A percentile compares a stretch with the other conserved stretches of the same genome.
These are phyloP conservation scores for Cercospora sesami DNA, from an alignment of 2,329 filamentous ascomycete genomes.

Conservation along the genomic window DNA sequence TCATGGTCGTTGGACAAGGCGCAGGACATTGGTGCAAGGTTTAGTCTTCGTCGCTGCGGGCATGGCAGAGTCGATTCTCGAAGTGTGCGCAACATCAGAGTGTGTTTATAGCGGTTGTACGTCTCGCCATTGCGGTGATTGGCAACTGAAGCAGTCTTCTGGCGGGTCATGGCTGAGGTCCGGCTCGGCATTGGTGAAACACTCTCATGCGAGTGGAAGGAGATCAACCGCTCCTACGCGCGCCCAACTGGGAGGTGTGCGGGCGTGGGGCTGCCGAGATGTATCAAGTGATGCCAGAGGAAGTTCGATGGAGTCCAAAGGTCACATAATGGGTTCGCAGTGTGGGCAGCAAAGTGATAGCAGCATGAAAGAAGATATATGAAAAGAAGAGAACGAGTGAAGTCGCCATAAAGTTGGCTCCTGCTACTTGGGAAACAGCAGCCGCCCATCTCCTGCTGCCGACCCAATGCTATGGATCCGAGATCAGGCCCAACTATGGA, in stretches of 20 bases:
- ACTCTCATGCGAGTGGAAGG: neutral
- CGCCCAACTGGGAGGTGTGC: neutral
- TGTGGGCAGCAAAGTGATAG: neutral
- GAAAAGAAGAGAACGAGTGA: slow-evolving; percentile 7
- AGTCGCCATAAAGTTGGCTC: slow-evolving; percentile 19
- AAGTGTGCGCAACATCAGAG: neutral
- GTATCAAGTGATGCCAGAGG: neutral
- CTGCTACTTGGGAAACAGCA: slow-evolving; percentile 10
- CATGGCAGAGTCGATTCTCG: neutral
- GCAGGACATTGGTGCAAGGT: neutral
- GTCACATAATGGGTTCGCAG: neutral
- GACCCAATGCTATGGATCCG: slow-evolving; percentile 16
- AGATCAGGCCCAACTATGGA: slow-evolving; percentile 11
- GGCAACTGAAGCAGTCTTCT: neutral
- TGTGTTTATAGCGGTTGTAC: neutral
- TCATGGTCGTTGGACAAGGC: neutral
- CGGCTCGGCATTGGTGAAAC: neutral
- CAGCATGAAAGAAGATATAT: neutral
- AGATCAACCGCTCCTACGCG: neutral
- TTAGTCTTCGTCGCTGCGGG: neutral
- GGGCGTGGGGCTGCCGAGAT: neutral
- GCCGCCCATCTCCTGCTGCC: slow-evolving; percentile 8
- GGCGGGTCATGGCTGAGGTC: neutral
- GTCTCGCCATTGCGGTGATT: neutral
- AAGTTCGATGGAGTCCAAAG: neutral